Percentiles rank a stretch among this genome's conserved stretches.
Conservation (phyloP, 2,329 filamentous ascomycete genomes). For the Ophiocordyceps sinensis region DNA sequence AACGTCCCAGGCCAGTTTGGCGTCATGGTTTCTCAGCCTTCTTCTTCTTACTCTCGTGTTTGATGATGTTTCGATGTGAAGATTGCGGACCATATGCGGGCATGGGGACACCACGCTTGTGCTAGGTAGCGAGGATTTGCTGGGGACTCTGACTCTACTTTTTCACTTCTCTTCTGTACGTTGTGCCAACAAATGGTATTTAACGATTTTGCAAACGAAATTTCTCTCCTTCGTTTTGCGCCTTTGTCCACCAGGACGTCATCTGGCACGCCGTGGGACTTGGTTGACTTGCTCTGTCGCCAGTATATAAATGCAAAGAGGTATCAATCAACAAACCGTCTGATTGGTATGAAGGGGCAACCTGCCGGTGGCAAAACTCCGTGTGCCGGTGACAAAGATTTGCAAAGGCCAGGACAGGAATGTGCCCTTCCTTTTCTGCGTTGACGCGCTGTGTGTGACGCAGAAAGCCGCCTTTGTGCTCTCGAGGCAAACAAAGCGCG, state of each 20-base stretch:
- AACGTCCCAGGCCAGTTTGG: conserved; percentile 37
- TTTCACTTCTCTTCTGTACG: conserved; percentile 21
- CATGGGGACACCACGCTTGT: not conserved
- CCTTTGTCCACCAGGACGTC: not conserved
- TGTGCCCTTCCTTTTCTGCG: too few relatives aligned
- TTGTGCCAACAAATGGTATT: conserved; percentile 18
- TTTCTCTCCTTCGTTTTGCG: conserved; percentile 2
- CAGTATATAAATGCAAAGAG: too few relatives aligned
- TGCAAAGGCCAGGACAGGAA: too few relatives aligned
- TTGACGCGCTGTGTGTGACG: too few relatives aligned
- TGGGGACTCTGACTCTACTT: not conserved
- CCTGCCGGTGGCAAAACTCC: too few relatives aligned
- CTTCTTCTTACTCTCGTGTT: too few relatives aligned
- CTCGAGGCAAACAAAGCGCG: too few relatives aligned
- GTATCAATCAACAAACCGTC: too few relatives aligned
- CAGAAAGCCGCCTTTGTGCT: too few relatives aligned
- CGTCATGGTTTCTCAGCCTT: conserved; percentile 17
- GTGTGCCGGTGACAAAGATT: too few relatives aligned
- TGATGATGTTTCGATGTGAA: not conserved
- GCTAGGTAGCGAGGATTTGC: not conserved
- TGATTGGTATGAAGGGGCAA: too few relatives aligned
- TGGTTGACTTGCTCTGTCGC: too few relatives aligned
- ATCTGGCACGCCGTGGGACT: not conserved
- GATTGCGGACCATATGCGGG: not conserved
- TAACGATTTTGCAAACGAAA: conserved; percentile 14